Percentiles rank a stretch among this genome's conserved stretches.
Evolutionary conservation across 345 rosid species (phyloP).

Genomic region (Gossypium australe): DNA sequence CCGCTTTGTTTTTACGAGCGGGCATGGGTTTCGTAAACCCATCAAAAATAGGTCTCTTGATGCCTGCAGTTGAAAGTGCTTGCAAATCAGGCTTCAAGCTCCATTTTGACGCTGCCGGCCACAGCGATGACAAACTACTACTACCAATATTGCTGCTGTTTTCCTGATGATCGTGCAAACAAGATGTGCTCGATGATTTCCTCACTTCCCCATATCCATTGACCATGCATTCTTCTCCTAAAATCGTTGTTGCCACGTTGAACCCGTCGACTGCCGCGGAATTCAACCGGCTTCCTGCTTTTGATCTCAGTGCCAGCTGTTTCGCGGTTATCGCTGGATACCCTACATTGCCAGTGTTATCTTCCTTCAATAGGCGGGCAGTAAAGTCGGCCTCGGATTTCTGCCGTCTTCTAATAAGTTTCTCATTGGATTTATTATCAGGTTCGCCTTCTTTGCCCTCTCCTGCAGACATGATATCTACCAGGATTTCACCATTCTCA

Average conservation of each 20-base stretch:
- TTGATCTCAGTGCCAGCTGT: conserved; percentile 62
- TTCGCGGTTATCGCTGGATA: conserved; percentile 37
- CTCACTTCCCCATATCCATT: conserved; percentile 42
- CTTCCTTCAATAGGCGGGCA: conserved; percentile 35
- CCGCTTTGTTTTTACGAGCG: conserved; percentile 68
- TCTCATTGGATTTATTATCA: background rate
- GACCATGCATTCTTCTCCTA: conserved; percentile 27
- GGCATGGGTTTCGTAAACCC: conserved; percentile 58
- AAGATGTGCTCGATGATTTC: conserved; percentile 76
- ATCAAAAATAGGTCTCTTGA: conserved; percentile 63
- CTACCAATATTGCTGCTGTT: background rate
- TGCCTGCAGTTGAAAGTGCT: conserved; percentile 42
- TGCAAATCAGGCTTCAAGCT: conserved; percentile 53
- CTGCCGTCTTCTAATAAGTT: background rate
- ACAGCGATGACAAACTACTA: conserved; percentile 31
- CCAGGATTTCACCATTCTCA: background rate
- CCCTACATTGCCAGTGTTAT: conserved; percentile 33
- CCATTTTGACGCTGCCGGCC: conserved; percentile 46
- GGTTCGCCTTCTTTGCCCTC: background rate
- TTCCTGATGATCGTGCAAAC: conserved; percentile 54
- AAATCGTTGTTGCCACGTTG: conserved; percentile 19
- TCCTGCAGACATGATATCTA: background rate
- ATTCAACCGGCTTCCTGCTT: conserved; percentile 40
- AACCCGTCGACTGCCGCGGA: conserved; percentile 4
- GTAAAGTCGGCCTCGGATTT: conserved; percentile 23